phyloP scores from a whole-genome alignment of 2,329 filamentous ascomycete genomes.

The Leptographium galeiforme region DNA sequence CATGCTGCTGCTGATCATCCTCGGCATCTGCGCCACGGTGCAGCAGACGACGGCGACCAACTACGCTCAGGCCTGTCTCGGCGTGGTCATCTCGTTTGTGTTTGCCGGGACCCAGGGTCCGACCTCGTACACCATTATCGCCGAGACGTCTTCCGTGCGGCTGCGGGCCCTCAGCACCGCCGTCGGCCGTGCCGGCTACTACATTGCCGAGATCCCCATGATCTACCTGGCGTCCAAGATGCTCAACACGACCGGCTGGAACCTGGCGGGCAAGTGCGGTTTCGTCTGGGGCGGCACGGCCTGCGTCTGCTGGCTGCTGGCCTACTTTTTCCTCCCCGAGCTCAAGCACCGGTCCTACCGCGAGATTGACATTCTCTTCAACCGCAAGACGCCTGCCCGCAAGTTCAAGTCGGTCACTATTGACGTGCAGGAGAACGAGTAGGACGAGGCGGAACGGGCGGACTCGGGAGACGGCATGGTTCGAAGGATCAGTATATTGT shows the following conservation, averaged over 20 bases:
- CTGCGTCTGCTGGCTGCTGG: conserved; percentile 36
- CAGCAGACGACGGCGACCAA: not conserved
- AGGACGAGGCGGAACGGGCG: conserved; percentile 14
- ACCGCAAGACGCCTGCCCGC: conserved; percentile 37
- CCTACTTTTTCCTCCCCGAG: conserved; percentile 38
- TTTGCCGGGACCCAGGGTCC: conserved; percentile 42
- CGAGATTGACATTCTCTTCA: conserved; percentile 49
- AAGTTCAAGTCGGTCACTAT: conserved; percentile 41
- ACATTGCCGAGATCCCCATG: conserved; percentile 15
- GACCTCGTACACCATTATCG: conserved; percentile 23
- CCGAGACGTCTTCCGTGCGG: conserved; percentile 23
- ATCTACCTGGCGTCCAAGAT: conserved; percentile 18
- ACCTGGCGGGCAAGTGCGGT: conserved; percentile 41
- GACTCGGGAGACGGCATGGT: too few relatives aligned
- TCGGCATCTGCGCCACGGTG: conserved; percentile 28
- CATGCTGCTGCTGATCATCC: conserved; percentile 8
- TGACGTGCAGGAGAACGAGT: conserved; percentile 49
- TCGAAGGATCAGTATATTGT: too few relatives aligned
- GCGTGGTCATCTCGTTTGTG: conserved; percentile 26
- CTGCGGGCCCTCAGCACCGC: conserved; percentile 20
- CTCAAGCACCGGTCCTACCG: conserved; percentile 45
- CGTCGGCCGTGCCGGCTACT: conserved; percentile 18
- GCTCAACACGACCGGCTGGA: conserved; percentile 23
- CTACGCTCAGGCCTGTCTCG: conserved; percentile 15
- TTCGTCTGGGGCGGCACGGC: conserved; percentile 47